Conservation (phyloP, 2,329 filamentous ascomycete species). For the Ceratocystis destructans region DNA sequence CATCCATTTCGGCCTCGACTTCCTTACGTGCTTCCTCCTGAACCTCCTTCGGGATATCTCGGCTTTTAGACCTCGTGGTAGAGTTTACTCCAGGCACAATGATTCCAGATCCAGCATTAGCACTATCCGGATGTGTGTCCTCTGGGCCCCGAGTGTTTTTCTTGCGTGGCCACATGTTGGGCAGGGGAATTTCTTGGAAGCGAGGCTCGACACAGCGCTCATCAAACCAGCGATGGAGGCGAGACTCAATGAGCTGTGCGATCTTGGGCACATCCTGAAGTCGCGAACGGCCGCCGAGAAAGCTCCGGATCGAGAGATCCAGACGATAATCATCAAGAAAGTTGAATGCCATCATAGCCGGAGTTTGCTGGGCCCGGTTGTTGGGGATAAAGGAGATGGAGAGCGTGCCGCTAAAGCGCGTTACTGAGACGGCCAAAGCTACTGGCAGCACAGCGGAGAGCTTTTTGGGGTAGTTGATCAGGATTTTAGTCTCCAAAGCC, state of each 20-base stretch:
- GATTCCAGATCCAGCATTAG: constrained; percentile 32
- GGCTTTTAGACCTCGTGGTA: not conserved
- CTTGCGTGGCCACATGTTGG: constrained; percentile 71
- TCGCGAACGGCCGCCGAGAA: constrained; percentile 65
- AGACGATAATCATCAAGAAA: constrained; percentile 82
- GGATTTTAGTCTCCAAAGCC: constrained; percentile 82
- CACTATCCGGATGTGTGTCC: constrained; percentile 33
- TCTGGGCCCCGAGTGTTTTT: constrained; percentile 66
- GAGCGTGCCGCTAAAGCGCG: constrained; percentile 86
- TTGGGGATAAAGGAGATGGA: constrained; percentile 85
- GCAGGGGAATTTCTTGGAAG: constrained; percentile 75
- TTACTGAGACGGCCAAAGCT: constrained; percentile 78
- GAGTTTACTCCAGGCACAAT: constrained; percentile 28
- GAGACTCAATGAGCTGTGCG: constrained; percentile 65
- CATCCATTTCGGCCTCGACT: constrained; percentile 39
- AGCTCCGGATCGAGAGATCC: constrained; percentile 66
- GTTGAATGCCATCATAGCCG: constrained; percentile 86
- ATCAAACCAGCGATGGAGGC: constrained; percentile 77
- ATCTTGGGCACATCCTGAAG: constrained; percentile 82
- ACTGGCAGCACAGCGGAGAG: constrained; percentile 82
- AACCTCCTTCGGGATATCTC: constrained; percentile 6
- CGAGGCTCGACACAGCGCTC: constrained; percentile 73
- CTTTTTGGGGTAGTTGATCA: constrained; percentile 89
- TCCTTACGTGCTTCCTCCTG: constrained; percentile 22
- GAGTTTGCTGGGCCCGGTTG: constrained; percentile 51